These are phyloP conservation scores for Haematococcus lacustris DNA, from an alignment of 139 green algal genomes.

Conservation along the genomic window DNA sequence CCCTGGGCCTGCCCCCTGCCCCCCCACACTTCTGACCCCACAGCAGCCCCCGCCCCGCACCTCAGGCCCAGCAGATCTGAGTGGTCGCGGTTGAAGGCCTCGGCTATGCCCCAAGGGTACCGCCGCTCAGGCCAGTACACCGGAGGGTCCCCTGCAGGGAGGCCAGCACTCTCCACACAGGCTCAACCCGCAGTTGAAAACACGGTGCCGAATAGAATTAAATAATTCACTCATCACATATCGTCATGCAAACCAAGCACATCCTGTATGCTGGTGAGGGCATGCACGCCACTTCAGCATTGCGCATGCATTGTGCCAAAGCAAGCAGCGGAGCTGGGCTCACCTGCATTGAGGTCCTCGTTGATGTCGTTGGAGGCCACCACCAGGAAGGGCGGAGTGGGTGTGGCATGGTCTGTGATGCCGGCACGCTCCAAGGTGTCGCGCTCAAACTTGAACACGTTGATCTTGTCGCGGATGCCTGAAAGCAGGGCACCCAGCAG, in stretches of 20 bases:
- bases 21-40: too few relatives aligned
- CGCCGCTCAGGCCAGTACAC: slow-evolving; percentile 65
- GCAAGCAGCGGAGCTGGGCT: slow-evolving; percentile 3
- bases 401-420: slow-evolving; percentile 33
- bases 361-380: slow-evolving; percentile 58
- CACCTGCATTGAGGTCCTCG: slow-evolving; percentile 34
- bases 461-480: slow-evolving; percentile 51
- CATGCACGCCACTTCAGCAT: not conserved
- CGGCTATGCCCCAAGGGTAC: slow-evolving; percentile 61
- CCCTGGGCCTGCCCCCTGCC: too few relatives aligned
- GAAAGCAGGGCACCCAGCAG: slow-evolving; percentile 2
- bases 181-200: not conserved
- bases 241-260: not conserved
- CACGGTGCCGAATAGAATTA: not conserved
- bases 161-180: not conserved
- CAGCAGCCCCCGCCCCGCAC: slow-evolving; percentile 20
- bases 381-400: slow-evolving; percentile 53
- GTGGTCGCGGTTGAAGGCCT: slow-evolving; percentile 75
- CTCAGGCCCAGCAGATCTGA: slow-evolving; percentile 64
- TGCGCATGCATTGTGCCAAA: not conserved
- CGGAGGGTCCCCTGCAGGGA: slow-evolving; percentile 10
- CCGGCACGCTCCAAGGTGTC: slow-evolving; percentile 54
- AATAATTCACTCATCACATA: not conserved
- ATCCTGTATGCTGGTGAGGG: not conserved
- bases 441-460: slow-evolving; percentile 71